Evolutionary conservation across 73 alveolate genomes (phyloP).

Genomic region (Paramecium bursaria): DNA sequence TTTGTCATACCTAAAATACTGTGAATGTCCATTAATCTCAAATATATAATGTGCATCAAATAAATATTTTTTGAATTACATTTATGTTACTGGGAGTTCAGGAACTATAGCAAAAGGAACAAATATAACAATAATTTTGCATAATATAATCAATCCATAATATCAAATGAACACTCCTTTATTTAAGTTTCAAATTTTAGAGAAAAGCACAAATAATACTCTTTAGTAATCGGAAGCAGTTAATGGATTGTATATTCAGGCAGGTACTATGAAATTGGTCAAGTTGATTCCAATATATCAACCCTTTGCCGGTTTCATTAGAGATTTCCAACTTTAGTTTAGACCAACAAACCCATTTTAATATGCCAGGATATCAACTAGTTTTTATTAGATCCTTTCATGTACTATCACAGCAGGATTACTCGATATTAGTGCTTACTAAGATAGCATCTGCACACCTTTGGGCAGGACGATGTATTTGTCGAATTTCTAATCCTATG

Average conservation of each 20-base stretch:
- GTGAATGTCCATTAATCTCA: not conserved
- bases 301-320: conserved; percentile 15
- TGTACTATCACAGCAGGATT: conserved; percentile 51
- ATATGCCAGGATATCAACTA: conserved; percentile 39
- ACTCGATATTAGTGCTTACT: conserved; percentile 17
- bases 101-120: conserved; percentile 29
- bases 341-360: conserved; percentile 56
- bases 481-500: conserved; percentile 48
- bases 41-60: not conserved
- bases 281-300: not conserved
- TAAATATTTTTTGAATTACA: conserved; percentile 23
- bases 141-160: conserved; percentile 21
- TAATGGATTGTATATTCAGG: conserved; percentile 28
- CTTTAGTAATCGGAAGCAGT: conserved; percentile 41
- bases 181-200: conserved; percentile 1
- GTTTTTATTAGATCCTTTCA: conserved; percentile 14
- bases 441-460: conserved; percentile 52
- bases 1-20: not conserved
- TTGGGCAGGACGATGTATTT: conserved; percentile 32
- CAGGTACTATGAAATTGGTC: conserved; percentile 49
- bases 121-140: not conserved
- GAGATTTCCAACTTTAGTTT: conserved; percentile 35
- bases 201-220: conserved; percentile 40
- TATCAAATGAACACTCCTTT: conserved; percentile 39
- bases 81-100: not conserved